Conservation (phyloP, 1,284 basidiomycete species). For the Fistulina hepatica region DNA sequence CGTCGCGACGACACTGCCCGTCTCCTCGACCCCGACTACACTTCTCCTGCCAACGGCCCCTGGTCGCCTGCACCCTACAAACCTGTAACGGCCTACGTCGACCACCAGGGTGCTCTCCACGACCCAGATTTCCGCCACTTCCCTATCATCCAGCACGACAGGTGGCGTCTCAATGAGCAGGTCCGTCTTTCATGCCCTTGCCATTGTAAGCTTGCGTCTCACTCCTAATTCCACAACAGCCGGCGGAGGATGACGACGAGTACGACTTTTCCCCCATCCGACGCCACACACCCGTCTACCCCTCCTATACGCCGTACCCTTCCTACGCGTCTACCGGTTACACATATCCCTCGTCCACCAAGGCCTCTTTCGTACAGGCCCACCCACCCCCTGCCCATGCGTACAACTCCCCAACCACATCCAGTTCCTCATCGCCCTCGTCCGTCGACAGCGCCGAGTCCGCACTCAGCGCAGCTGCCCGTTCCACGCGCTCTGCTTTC, state of each 20-base stretch:
- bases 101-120: conserved; percentile 50
- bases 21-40: conserved; percentile 54
- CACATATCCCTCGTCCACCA: too few relatives aligned
- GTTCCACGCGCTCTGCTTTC: too few relatives aligned
- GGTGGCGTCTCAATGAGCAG: not conserved
- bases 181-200: conserved; percentile 7
- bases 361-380: too few relatives aligned
- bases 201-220: conserved; percentile 17
- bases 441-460: too few relatives aligned
- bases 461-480: too few relatives aligned
- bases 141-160: conserved; percentile 23
- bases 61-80: conserved; percentile 10
- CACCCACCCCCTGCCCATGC: too few relatives aligned
- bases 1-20: conserved; percentile 37
- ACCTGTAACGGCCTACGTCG: conserved; percentile 43
- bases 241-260: conserved; percentile 21
- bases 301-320: conserved; percentile 6
- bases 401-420: too few relatives aligned
- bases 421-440: too few relatives aligned
- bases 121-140: conserved; percentile 61
- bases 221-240: conserved; percentile 18
- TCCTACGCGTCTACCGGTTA: too few relatives aligned
- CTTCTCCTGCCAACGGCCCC: conserved; percentile 18
- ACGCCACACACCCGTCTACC: conserved; percentile 11
- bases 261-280: conserved; percentile 13